Evolutionary conservation across 2,329 filamentous ascomycete genomes (phyloP).

Genomic region (Ophiostoma sp.): DNA sequence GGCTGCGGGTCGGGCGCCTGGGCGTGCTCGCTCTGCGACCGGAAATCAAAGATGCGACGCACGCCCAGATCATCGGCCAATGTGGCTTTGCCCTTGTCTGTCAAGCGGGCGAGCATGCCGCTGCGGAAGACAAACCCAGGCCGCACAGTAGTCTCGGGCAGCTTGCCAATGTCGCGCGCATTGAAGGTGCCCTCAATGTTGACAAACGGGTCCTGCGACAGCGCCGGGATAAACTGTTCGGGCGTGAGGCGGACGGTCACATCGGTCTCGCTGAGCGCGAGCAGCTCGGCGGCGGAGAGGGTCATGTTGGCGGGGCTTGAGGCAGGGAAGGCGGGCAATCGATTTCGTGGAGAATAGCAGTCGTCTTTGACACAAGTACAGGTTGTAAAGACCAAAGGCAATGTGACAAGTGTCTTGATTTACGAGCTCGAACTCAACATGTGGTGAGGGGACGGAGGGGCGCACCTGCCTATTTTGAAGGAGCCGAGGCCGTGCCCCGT

Average conservation of each 20-base stretch:
- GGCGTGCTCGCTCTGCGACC: slow-evolving; percentile 47
- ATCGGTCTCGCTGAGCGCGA: slow-evolving; percentile 45
- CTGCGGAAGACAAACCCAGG: slow-evolving; percentile 49
- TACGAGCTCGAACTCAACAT: not conserved
- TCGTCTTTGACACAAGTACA: not conserved
- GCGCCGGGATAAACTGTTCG: slow-evolving; percentile 39
- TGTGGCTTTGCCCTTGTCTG: slow-evolving; percentile 41
- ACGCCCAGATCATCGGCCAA: slow-evolving; percentile 43
- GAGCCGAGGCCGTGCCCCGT: not conserved
- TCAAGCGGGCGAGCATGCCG: slow-evolving; percentile 44
- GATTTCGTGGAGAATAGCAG: not conserved
- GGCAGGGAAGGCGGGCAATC: not conserved
- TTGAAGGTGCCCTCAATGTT: slow-evolving; percentile 51
- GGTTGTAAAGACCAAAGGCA: not conserved
- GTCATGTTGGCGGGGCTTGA: not conserved
- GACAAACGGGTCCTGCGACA: slow-evolving; percentile 50
- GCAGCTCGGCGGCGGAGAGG: slow-evolving; percentile 35
- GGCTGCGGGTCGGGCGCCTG: slow-evolving; percentile 46
- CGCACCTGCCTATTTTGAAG: slow-evolving; percentile 4
- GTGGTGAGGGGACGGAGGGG: not conserved
- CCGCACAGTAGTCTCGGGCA: slow-evolving; percentile 43
- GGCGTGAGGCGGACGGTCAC: slow-evolving; percentile 42
- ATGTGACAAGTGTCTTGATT: not conserved
- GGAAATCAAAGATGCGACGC: slow-evolving; percentile 53
- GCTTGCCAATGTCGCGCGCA: slow-evolving; percentile 51